Conservation (phyloP, 1,284 basidiomycete species). For the Moesziomyces antarcticus region DNA sequence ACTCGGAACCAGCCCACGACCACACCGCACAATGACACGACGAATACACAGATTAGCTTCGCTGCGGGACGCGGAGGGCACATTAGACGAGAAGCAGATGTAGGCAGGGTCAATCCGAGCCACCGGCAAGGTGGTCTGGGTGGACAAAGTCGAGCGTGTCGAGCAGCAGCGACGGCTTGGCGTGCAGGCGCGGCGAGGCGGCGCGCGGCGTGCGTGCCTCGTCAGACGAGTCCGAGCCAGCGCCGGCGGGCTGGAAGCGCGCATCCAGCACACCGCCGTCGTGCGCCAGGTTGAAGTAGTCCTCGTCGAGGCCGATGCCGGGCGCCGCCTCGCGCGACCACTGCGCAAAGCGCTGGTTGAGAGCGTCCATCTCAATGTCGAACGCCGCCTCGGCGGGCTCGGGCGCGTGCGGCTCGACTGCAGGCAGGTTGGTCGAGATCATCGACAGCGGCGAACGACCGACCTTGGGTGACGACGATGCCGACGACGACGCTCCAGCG, state of each 20-base stretch:
- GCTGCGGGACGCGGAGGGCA: background rate
- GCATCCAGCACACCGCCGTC: slow-evolving; percentile 9
- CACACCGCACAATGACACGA: background rate
- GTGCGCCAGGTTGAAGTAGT: slow-evolving; percentile 41
- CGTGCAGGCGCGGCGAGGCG: slow-evolving; percentile 27
- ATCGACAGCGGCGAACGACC: slow-evolving; percentile 27
- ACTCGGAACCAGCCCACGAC: background rate
- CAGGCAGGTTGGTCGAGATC: slow-evolving; percentile 44
- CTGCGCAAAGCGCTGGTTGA: slow-evolving; percentile 41
- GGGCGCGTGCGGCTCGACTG: slow-evolving; percentile 21
- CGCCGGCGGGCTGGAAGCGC: slow-evolving; percentile 3
- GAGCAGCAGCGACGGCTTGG: slow-evolving; percentile 15
- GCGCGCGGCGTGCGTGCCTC: slow-evolving; percentile 46
- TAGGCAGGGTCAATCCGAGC: too few species aligned
- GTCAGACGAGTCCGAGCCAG: slow-evolving; percentile 40
- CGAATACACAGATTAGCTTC: too few species aligned
- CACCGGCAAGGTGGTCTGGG: slow-evolving; percentile 34
- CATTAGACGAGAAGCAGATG: background rate
- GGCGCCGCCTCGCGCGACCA: slow-evolving; percentile 16
- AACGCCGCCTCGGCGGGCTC: slow-evolving; percentile 17
- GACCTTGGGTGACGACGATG: slow-evolving; percentile 33
- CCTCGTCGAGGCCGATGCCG: slow-evolving; percentile 13
- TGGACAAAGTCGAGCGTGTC: slow-evolving; percentile 39
- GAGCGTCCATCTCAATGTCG: slow-evolving; percentile 44
- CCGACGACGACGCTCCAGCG: slow-evolving; percentile 10